A percentile compares a stretch with the other conserved stretches of the same genome.
phyloP scores from a whole-genome alignment of 2,329 filamentous ascomycete genomes.

The Cryphonectria radicalis region DNA sequence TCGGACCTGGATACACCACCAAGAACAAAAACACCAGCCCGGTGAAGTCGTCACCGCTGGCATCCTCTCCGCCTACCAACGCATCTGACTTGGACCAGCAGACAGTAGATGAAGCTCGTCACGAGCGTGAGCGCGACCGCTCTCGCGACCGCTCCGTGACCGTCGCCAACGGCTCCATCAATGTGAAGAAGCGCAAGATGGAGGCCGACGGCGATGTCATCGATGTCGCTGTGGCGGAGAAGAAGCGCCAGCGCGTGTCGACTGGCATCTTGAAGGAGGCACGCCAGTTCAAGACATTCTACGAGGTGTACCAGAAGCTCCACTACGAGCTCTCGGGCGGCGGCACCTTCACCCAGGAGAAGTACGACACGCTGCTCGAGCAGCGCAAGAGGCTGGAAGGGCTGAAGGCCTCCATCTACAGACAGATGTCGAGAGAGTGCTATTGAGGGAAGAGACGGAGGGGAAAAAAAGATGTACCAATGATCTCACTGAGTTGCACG shows the following conservation, averaged over 20 bases:
- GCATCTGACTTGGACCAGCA: constrained; percentile 63
- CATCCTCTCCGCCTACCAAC: constrained; percentile 68
- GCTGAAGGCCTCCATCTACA: constrained; percentile 65
- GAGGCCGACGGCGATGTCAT: constrained; percentile 29
- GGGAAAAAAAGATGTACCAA: constrained; percentile 5
- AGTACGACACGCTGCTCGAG: constrained; percentile 54
- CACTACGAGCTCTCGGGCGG: constrained; percentile 58
- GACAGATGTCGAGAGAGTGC: constrained; percentile 42
- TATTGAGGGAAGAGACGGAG: constrained; percentile 16
- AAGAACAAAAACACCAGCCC: constrained; percentile 62
- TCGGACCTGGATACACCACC: constrained; percentile 39
- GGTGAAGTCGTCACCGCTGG: constrained; percentile 66
- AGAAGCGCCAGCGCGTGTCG: constrained; percentile 49
- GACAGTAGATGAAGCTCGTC: constrained; percentile 31
- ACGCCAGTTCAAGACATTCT: constrained; percentile 58
- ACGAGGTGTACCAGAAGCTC: constrained; percentile 60
- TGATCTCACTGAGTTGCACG: constrained; percentile 10
- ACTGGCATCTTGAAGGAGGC: constrained; percentile 58
- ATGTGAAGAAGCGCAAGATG: constrained; percentile 36
- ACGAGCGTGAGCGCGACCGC: constrained; percentile 31
- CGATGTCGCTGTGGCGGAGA: constrained; percentile 37
- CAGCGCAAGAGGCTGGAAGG: constrained; percentile 58
- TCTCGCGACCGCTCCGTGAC: constrained; percentile 33
- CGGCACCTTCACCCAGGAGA: constrained; percentile 55
- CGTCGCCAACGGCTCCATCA: constrained; percentile 33